Evolutionary conservation across 345 rosid genomes (phyloP).

Genomic region (Corchorus olitorius): DNA sequence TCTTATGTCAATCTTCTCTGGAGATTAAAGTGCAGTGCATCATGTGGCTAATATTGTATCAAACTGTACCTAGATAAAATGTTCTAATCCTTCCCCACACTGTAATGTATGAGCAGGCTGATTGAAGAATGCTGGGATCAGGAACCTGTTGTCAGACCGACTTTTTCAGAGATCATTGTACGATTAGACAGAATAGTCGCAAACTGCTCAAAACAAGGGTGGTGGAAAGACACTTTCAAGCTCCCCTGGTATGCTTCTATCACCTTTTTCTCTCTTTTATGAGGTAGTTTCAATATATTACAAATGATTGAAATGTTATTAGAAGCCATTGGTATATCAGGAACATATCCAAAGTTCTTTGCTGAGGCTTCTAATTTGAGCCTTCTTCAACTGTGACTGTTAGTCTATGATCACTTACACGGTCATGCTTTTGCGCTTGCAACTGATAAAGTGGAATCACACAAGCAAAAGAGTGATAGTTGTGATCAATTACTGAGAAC

Average conservation of each 20-base stretch:
- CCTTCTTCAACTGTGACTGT: too few species aligned
- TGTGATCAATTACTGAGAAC: not conserved
- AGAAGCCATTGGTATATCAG: not conserved
- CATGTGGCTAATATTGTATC: not conserved
- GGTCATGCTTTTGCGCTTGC: not conserved
- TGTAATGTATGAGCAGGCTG: conserved; percentile 50
- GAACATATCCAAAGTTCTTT: not conserved
- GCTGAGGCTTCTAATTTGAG: not conserved
- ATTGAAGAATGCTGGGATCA: conserved; percentile 91
- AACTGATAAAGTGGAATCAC: not conserved
- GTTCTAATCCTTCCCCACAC: not conserved
- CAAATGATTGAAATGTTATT: conserved; percentile 3
- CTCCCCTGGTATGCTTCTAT: conserved; percentile 77
- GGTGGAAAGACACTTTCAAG: conserved; percentile 98
- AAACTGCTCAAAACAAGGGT: conserved; percentile 78
- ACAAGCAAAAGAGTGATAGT: not conserved
- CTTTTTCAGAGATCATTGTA: conserved; percentile 77
- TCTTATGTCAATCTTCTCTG: not conserved
- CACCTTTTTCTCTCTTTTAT: not conserved
- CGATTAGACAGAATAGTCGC: conserved; percentile 70
- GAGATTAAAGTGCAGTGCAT: not conserved
- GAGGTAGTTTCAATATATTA: not conserved
- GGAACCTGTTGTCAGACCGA: conserved; percentile 61
- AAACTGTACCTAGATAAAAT: not conserved
- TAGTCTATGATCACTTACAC: too few species aligned